Base-by-base conservation (phyloP, 2,329 filamentous ascomycete genomes). In the Gaeumannomyces sp. region DNA sequence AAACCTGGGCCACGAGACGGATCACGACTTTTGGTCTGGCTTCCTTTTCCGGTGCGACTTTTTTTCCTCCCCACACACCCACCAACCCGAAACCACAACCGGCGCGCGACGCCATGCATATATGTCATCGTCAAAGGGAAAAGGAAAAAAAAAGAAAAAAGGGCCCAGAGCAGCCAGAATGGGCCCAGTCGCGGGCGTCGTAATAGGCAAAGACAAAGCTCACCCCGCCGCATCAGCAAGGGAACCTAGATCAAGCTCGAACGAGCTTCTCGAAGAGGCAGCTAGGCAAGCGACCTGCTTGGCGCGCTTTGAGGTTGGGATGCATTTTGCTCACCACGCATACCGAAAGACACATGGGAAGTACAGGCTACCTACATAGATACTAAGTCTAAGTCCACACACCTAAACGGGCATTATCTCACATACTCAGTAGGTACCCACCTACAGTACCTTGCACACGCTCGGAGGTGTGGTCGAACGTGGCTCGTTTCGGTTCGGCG, bases 231-330 rank as follows among this genome's bases (percentile, higher is more conserved):
- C 45, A 53, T 53, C 22, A 53, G 45, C 45, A n/a, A 25, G 45
- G 22, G 45, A 53, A 53, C 45, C 45, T n/a, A 53, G 45, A 53
- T 53, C 45, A n/a, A 25, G 45, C 45, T 25, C n/a, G 45, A 53
- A 53, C 45, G 45, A 22, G n/a, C 14, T 60, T 31, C 59, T 60
- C 11, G 59, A 60, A 60, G 59, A 60, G 59, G 59, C 59, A 60
- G 59, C 59, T 60, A 35, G 28, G 27, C 25, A 60, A 28, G 28
- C 25, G 29, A 27, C 57, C 29, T 6, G 57, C 57, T 59, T 59
- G 29, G 57, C 57, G 27, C 13, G 57, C 57, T n/a, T 38, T 31
- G 59, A 31, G 28, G 38, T 31, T 31, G 57, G 13, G 57, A 6
- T 59, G 57, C 29, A n/a, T 38, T 59, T 31, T 28, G 57, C 29